A percentile compares a stretch with the other conserved stretches of the same genome.
Evolutionary conservation across 371 early-diverging fungal genomes (phyloP).

Genomic region (Lichtheimia ramosa): DNA sequence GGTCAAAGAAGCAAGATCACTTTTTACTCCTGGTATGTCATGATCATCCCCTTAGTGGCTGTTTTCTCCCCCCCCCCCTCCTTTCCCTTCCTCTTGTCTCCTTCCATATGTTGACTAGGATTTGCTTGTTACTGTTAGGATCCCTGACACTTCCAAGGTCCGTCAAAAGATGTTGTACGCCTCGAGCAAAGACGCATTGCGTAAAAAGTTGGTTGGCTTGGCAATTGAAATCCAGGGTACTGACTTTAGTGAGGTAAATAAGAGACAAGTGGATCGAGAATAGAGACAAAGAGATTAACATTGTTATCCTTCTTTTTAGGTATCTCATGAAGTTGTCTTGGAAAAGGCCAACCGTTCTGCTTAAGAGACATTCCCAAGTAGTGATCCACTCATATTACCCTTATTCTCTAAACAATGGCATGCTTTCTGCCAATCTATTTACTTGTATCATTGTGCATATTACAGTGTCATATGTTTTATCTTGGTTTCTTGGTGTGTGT

Average conservation of each 20-base stretch:
- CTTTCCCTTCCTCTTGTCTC: too few species aligned
- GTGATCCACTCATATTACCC: background rate
- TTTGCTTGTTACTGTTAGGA: slow-evolving; percentile 47
- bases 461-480: too few species aligned
- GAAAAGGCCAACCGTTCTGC: slow-evolving; percentile 64
- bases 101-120: too few species aligned
- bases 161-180: slow-evolving; percentile 93
- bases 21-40: slow-evolving; percentile 47
- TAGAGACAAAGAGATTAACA: background rate
- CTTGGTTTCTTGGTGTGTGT: background rate
- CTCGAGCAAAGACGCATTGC: slow-evolving; percentile 82
- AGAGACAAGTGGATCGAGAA: background rate
- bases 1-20: slow-evolving; percentile 74
- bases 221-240: slow-evolving; percentile 86
- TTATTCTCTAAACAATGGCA: background rate
- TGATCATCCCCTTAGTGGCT: background rate
- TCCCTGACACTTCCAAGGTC: slow-evolving; percentile 80
- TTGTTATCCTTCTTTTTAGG: slow-evolving; percentile 41
- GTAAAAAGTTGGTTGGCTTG: slow-evolving; percentile 75
- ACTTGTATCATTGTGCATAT: background rate
- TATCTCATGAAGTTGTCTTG: slow-evolving; percentile 71
- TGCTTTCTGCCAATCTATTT: background rate
- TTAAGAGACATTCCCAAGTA: slow-evolving; percentile 1
- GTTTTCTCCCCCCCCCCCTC: too few species aligned
- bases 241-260: slow-evolving; percentile 62